phyloP scores from a whole-genome alignment of 2,329 filamentous ascomycete genomes.

The Phaeosphaeriaceae sp. region DNA sequence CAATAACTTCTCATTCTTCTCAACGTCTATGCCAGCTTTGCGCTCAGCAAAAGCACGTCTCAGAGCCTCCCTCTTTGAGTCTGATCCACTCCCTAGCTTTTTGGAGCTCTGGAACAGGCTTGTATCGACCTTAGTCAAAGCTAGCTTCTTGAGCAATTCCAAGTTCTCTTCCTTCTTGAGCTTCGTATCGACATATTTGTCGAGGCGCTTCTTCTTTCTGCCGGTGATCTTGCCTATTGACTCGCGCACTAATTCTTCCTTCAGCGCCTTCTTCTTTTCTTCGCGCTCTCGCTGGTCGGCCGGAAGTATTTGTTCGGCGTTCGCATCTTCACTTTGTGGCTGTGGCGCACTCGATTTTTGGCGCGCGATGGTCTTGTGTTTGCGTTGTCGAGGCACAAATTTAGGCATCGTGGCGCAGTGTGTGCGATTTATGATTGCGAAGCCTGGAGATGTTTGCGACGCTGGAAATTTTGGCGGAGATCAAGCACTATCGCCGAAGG shows the following conservation, averaged over 20 bases:
- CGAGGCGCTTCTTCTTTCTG: conserved; percentile 72
- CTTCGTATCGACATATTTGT: conserved; percentile 85
- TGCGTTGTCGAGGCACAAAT: conserved; percentile 62
- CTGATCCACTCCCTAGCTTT: conserved; percentile 71
- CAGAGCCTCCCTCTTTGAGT: conserved; percentile 74
- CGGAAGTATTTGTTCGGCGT: conserved; percentile 58
- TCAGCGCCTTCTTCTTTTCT: conserved; percentile 59
- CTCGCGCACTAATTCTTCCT: conserved; percentile 61
- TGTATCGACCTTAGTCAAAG: conserved; percentile 80
- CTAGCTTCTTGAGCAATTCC: conserved; percentile 82
- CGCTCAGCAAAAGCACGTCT: conserved; percentile 69
- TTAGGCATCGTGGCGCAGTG: conserved; percentile 41
- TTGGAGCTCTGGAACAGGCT: conserved; percentile 79
- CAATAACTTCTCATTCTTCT: conserved; percentile 62
- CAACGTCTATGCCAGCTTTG: conserved; percentile 66
- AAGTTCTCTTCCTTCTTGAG: conserved; percentile 92
- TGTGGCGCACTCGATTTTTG: conserved; percentile 51
- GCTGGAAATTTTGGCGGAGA: conserved; percentile 46
- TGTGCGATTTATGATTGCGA: conserved; percentile 6
- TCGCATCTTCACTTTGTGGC: conserved; percentile 58
- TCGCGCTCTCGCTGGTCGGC: conserved; percentile 61
- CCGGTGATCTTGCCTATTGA: conserved; percentile 64
- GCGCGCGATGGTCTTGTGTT: conserved; percentile 70
- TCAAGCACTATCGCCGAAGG: conserved; percentile 29
- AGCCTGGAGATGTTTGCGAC: conserved; percentile 11